Percentiles rank a stretch among this genome's conserved stretches.
These are phyloP conservation scores for Escovopsis sp. DNA, from an alignment of 2,329 filamentous ascomycete genomes.

Conservation along the genomic window DNA sequence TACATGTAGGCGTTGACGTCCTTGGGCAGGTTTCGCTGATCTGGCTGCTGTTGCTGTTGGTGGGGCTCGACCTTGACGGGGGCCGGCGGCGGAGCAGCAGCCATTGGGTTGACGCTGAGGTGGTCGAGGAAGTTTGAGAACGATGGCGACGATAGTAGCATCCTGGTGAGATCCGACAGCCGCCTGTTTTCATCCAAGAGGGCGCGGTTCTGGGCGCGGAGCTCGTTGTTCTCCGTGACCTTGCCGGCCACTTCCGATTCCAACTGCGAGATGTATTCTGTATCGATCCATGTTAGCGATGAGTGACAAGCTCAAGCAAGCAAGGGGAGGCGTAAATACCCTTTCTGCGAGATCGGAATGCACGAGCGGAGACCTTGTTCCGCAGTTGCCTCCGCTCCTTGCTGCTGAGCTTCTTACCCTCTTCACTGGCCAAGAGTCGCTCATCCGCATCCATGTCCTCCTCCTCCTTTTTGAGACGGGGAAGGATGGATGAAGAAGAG, in stretches of 20 bases:
- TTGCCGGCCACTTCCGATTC: slow-evolving; percentile 78
- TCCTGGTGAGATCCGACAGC: slow-evolving; percentile 61
- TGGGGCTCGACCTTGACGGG: slow-evolving; percentile 25
- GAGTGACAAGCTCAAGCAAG: background rate
- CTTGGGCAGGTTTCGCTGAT: slow-evolving; percentile 43
- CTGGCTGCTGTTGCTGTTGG: slow-evolving; percentile 17
- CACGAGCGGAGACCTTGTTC: slow-evolving; percentile 96
- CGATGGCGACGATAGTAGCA: slow-evolving; percentile 64
- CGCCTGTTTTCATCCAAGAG: slow-evolving; percentile 77
- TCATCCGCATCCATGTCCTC: slow-evolving; percentile 99
- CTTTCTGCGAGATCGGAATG: slow-evolving; percentile 95
- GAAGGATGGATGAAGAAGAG: slow-evolving; percentile 50
- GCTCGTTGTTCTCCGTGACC: slow-evolving; percentile 66
- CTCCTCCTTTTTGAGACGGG: slow-evolving; percentile 77
- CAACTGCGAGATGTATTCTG: slow-evolving; percentile 93
- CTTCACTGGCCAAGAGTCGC: slow-evolving; percentile 82
- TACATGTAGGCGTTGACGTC: slow-evolving; percentile 48
- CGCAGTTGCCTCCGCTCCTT: slow-evolving; percentile 94
- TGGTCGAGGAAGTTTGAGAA: slow-evolving; percentile 71
- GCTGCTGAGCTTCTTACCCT: slow-evolving; percentile 97
- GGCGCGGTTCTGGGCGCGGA: slow-evolving; percentile 67
- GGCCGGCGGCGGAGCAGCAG: slow-evolving; percentile 23
- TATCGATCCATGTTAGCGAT: slow-evolving; percentile 7
- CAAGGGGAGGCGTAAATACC: slow-evolving; percentile 37
- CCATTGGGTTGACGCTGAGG: slow-evolving; percentile 44